Evolutionary conservation across 257 asterid species (phyloP), one percentile per base, ranked within the genome.

Genomic region (Solanum medicagineum): DNA sequence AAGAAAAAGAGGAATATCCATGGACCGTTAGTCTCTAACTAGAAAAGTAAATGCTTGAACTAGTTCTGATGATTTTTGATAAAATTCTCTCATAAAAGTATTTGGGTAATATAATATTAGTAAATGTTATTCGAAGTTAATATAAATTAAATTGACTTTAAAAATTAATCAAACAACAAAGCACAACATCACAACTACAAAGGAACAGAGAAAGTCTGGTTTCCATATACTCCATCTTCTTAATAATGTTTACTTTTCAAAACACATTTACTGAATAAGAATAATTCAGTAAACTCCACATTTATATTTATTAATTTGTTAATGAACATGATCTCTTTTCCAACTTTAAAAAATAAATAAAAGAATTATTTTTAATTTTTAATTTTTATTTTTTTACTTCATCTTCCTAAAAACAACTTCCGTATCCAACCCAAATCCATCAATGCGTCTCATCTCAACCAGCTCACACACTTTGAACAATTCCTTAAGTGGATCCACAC

Each of bases 371-470:
- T 45, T 74, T 12, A 26, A 47, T 75, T 3, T 8, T 75, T 75
- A 24, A 15, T 5, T 8, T 51, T 74, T 13, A 24, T 75, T 49
- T 2, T 49, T 32, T 55, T 87, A 90, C 85, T 94, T 51, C 73
- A 87, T 91, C 86, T 95, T 96, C 82, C 94, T 89, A 60, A 94
- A 97, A 82, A 93, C 96, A 19, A 95, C 97, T 75, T 97, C 98
- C 1, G 98, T 97, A 63, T 97, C 98, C 89, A 97, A 87, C 3
- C 98, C 99, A 79, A 97, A 97, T 24, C 98, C 98, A 86, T 95
- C 98, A 42, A 96, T 90, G 0, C 49, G 85, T n/a, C 97, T 89
- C 2, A 90, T 88, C 86, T 90, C 92, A 47, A 96, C 86, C 77
- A 96, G 74, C 85, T 93, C 92, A 29, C 95, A 94, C 2, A 73